phyloP scores from a whole-genome alignment of 139 green algal species.

The Chlamydomonas sphaeroides region DNA sequence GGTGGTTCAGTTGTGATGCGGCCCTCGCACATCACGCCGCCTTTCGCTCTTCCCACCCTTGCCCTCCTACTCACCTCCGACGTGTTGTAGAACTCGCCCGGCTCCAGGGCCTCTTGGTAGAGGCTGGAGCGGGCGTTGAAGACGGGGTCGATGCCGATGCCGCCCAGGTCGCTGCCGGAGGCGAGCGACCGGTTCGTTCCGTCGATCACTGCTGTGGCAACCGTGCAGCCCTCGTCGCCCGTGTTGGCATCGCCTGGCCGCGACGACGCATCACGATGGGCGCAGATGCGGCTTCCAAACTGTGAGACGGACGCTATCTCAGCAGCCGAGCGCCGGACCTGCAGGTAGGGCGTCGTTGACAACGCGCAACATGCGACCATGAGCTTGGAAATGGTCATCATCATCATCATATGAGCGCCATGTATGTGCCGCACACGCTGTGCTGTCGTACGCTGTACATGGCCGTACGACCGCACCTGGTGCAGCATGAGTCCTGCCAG shows the following conservation, averaged over 20 bases:
- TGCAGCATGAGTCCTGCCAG: slow-evolving; percentile 11
- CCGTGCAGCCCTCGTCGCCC: neutral
- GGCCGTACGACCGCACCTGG: neutral
- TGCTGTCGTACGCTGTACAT: no score
- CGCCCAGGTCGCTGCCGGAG: neutral
- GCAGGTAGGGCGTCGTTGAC: no score
- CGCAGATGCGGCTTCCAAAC: neutral
- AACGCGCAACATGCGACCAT: no score
- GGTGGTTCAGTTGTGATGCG: neutral
- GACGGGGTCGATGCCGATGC: neutral
- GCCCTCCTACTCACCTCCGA: neutral
- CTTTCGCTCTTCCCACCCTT: neutral
- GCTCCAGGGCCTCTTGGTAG: neutral
- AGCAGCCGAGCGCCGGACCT: neutral
- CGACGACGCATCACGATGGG: no score
- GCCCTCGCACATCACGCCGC: neutral
- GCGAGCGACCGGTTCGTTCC: no score
- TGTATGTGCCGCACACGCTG: no score
- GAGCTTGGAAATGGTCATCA: no score
- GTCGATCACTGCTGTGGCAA: neutral
- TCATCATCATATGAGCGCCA: no score
- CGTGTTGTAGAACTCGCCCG: neutral
- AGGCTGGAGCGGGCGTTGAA: neutral
- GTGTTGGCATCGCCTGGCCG: no score
- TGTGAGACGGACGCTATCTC: neutral